Conservation (phyloP, 768 basidiomycete species). For the Kockovaella imperatae region DNA sequence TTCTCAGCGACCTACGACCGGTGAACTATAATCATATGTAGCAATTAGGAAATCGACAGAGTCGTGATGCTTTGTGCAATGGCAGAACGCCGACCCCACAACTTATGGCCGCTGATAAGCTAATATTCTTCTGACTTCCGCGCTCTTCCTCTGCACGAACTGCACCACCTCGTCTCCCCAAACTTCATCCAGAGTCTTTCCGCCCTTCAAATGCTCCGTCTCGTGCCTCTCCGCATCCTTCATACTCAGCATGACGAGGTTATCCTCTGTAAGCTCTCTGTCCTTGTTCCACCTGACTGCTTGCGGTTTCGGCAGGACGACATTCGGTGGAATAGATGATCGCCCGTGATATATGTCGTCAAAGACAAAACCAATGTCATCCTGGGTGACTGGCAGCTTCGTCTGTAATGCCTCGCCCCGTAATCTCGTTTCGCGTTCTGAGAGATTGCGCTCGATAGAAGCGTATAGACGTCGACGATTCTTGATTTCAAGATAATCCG, state of each 20-base stretch:
- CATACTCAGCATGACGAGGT: slow-evolving; percentile 75
- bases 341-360: slow-evolving; percentile 74
- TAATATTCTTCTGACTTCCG: slow-evolving; percentile 53
- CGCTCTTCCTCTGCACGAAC: slow-evolving; percentile 55
- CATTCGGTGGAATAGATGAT: slow-evolving; percentile 67
- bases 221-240: slow-evolving; percentile 65
- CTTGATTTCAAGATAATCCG: slow-evolving; percentile 77
- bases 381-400: slow-evolving; percentile 59
- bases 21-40: not conserved
- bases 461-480: slow-evolving; percentile 77
- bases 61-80: too few species aligned
- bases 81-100: too few species aligned
- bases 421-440: slow-evolving; percentile 64
- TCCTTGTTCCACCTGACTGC: slow-evolving; percentile 73
- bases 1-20: not conserved
- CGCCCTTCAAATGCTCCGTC: slow-evolving; percentile 40
- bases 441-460: slow-evolving; percentile 66
- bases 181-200: slow-evolving; percentile 51
- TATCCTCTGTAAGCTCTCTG: slow-evolving; percentile 61
- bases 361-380: slow-evolving; percentile 73
- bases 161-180: slow-evolving; percentile 63
- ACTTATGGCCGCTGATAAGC: slow-evolving; percentile 24
- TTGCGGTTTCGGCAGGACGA: slow-evolving; percentile 63
- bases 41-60: too few species aligned
- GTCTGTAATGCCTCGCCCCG: slow-evolving; percentile 48